These are phyloP conservation scores for Xanthoconium separans DNA, from an alignment of 1,284 basidiomycete genomes.

Conservation along the genomic window DNA sequence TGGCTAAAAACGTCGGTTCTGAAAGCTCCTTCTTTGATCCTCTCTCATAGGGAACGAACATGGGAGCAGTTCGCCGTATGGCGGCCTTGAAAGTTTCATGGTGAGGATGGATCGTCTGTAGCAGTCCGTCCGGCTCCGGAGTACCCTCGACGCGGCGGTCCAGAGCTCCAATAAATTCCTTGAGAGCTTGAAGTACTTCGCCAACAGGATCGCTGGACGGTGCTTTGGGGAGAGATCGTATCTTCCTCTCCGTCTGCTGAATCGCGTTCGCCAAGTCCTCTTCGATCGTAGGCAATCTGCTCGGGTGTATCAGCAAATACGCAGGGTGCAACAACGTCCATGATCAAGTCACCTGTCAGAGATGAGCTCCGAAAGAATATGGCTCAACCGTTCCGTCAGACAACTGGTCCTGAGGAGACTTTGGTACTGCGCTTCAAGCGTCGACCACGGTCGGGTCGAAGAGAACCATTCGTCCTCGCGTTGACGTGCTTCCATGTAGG, in stretches of 20 bases:
- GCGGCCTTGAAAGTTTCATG: slow-evolving; percentile 46
- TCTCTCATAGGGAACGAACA: slow-evolving; percentile 38
- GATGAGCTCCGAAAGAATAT: slow-evolving; percentile 57
- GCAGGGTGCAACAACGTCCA: neutral
- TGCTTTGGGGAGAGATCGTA: slow-evolving; percentile 47
- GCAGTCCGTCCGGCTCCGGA: slow-evolving; percentile 45
- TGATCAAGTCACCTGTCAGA: slow-evolving; percentile 45
- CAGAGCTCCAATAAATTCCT: slow-evolving; percentile 47
- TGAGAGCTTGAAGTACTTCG: slow-evolving; percentile 52
- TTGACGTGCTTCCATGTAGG: slow-evolving; percentile 57
- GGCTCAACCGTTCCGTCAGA: slow-evolving; percentile 46
- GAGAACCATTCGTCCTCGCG: slow-evolving; percentile 71
- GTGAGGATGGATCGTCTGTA: slow-evolving; percentile 52
- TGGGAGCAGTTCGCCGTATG: slow-evolving; percentile 55
- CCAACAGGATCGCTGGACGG: slow-evolving; percentile 54
- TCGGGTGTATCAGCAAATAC: neutral
- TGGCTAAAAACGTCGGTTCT: slow-evolving; percentile 40
- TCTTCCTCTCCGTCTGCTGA: slow-evolving; percentile 37
- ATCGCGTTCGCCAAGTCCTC: slow-evolving; percentile 48
- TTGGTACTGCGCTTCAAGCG: slow-evolving; percentile 47
- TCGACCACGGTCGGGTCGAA: slow-evolving; percentile 53
- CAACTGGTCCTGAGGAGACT: slow-evolving; percentile 53
- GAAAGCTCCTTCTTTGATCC: slow-evolving; percentile 9
- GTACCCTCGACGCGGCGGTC: slow-evolving; percentile 49
- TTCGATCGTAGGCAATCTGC: slow-evolving; percentile 63